phyloP scores from a whole-genome alignment of 164 flowering plant species.

The Cinnamomum micranthum region DNA sequence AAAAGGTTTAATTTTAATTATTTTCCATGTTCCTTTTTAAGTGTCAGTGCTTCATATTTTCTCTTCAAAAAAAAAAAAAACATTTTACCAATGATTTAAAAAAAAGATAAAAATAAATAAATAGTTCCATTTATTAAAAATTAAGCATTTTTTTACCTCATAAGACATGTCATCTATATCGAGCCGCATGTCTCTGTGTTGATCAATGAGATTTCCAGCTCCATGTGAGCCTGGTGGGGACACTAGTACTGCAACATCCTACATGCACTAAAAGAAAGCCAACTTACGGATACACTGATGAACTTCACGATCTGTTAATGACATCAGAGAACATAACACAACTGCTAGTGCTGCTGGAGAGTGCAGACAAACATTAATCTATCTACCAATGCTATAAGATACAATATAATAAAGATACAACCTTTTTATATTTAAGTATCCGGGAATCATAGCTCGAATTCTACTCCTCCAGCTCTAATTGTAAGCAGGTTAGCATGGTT shows the following conservation, averaged over 20 bases:
- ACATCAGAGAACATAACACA: not conserved
- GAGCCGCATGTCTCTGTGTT: slow-evolving; percentile 82
- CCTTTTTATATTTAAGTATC: not conserved
- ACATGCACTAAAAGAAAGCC: slow-evolving; percentile 10
- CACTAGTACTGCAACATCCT: slow-evolving; percentile 72
- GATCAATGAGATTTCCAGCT: slow-evolving; percentile 42
- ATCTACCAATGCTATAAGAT: not conserved
- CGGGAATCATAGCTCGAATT: too few species aligned
- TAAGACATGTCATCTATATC: slow-evolving; percentile 96
- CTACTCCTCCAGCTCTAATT: too few species aligned
- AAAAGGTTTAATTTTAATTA: not conserved
- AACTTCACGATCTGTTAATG: not conserved
- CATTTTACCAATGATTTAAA: not conserved
- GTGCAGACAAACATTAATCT: too few species aligned
- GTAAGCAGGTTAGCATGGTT: too few species aligned
- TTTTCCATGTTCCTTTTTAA: not conserved
- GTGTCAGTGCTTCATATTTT: not conserved
- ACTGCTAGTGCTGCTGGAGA: not conserved
- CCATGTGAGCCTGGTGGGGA: slow-evolving; percentile 49
- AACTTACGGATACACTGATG: not conserved
- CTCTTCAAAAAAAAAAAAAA: not conserved
- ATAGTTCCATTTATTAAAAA: not conserved
- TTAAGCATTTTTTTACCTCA: slow-evolving; percentile 47
- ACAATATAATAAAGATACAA: not conserved
- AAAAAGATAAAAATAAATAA: not conserved